A percentile compares a stretch with the other conserved stretches of the same genome.
Evolutionary conservation across 2,329 filamentous ascomycete species (phyloP).

Genomic region (Sporothrix sp.): DNA sequence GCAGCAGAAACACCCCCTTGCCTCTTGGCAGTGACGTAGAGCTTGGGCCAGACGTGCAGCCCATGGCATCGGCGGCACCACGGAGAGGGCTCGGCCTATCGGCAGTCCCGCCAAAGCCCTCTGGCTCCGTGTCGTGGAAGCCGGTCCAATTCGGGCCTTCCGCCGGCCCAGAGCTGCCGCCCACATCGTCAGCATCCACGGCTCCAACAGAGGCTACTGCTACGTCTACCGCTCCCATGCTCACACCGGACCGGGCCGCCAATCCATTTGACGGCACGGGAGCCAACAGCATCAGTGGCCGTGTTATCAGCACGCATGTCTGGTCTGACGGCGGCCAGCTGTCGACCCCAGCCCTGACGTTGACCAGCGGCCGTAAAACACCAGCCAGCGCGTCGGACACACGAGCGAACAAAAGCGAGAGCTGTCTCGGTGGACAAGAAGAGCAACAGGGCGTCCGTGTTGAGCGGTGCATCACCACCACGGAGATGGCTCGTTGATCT

Average conservation of each 20-base stretch:
- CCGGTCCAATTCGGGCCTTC: neutral
- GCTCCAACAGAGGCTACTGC: neutral
- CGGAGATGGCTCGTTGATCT: neutral
- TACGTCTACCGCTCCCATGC: neutral
- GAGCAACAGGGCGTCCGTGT: conserved; percentile 8
- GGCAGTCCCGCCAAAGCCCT: neutral
- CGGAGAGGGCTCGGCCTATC: too few species aligned
- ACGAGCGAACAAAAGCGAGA: neutral
- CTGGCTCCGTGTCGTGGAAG: neutral
- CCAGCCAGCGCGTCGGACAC: neutral
- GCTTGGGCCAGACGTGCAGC: neutral
- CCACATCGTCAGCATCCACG: neutral
- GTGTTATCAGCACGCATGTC: conserved; percentile 8
- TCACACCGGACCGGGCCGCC: neutral
- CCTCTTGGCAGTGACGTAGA: neutral
- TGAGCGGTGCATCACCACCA: conserved; percentile 10
- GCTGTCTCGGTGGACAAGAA: neutral
- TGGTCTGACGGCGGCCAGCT: conserved; percentile 8
- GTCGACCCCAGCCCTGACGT: neutral
- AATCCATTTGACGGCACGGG: conserved; percentile 8
- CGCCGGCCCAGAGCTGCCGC: neutral
- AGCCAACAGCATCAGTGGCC: neutral
- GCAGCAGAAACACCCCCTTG: neutral
- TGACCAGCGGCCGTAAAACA: neutral
- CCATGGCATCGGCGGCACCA: conserved; percentile 5